Base-by-base conservation (phyloP, 148 eudicot genomes). In the Tetragonia tetragonoides region DNA sequence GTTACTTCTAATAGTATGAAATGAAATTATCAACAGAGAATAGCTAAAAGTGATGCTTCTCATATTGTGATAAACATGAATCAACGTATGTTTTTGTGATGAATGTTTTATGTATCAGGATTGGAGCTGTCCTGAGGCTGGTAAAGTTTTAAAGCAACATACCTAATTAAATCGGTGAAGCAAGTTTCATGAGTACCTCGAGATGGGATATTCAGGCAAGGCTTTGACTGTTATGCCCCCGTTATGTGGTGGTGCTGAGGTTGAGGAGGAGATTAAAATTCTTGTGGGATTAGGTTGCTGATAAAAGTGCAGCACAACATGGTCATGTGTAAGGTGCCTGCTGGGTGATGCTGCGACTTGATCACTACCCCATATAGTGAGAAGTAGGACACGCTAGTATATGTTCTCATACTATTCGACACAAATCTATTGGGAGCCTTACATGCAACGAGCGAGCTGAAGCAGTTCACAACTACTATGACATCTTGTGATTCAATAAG, bases 41-140 rank as follows among this genome's bases (percentile, higher is more conserved):
- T 44, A 37, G 34, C 14, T 67, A 41, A 67, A 42, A 53, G 1
- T 53, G 21, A 41, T 49, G 44, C 28, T 42, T 57, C 20, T 38
- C 15, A 17, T 47, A 20, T 34, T 21, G 34, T 72, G 63, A 7
- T 23, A 24, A 47, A 10, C 71, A 5, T 59, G 83, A 64, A 66
- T 21, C 51, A 56, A 3, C 66, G 39, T 7, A n/a, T n/a, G n/a
- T n/a, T n/a, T n/a, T n/a, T 28, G 34, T 28, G 34, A 0, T 28
- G 34, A 28, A 28, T 28, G 34, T 28, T 28, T 12, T 73, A 18
- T 72, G 39, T 77, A 59, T 73, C 81, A 95, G 99, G 91, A 90
- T 66, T 95, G 99, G 99, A 90, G 89, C 86, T 80, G 86, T 68
- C 83, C 88, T 17, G 97, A 95, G 83, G 99, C 90, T 73, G 99